A percentile compares a stretch with the other conserved stretches of the same genome.
Evolutionary conservation across 768 basidiomycete genomes (phyloP).

Genomic region (Pleurotus djamor): DNA sequence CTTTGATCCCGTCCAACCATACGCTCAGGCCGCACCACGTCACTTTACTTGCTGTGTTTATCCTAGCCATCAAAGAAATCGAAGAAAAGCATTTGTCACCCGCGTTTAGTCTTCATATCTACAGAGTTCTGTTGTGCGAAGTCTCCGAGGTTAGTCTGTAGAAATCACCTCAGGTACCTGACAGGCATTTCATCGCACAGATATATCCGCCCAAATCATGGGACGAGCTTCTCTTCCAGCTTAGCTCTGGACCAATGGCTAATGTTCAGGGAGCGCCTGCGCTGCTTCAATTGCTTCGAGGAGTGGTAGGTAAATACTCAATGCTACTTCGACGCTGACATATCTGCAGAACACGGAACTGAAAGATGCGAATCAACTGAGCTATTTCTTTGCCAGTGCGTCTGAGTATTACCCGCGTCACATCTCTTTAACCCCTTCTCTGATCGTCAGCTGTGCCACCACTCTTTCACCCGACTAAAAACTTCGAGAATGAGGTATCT

Average conservation of each 20-base stretch:
- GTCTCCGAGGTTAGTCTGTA: slow-evolving; percentile 56
- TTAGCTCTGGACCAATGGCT: slow-evolving; percentile 42
- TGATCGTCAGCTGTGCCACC: slow-evolving; percentile 43
- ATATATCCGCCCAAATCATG: slow-evolving; percentile 62
- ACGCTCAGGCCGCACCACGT: slow-evolving; percentile 78
- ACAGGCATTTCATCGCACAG: slow-evolving; percentile 31
- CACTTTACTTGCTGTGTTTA: slow-evolving; percentile 59
- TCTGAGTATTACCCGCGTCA: not conserved
- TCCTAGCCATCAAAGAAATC: slow-evolving; percentile 61
- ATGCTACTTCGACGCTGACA: not conserved
- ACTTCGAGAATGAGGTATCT: slow-evolving; percentile 47
- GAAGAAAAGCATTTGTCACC: slow-evolving; percentile 51
- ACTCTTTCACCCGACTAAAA: slow-evolving; percentile 54
- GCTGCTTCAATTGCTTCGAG: slow-evolving; percentile 44
- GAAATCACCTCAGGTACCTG: not conserved
- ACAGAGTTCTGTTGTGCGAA: slow-evolving; percentile 68
- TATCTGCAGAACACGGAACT: slow-evolving; percentile 44
- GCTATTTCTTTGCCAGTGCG: slow-evolving; percentile 58
- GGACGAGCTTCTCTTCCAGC: slow-evolving; percentile 40
- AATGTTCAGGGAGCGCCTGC: slow-evolving; percentile 38
- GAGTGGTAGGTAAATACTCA: slow-evolving; percentile 20
- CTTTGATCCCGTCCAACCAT: slow-evolving; percentile 64
- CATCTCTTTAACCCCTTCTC: not conserved
- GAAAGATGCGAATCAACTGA: slow-evolving; percentile 54
- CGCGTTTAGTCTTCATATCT: slow-evolving; percentile 58